phyloP scores from a whole-genome alignment of 306 rosid genomes.

The Ochetophila trinervis region DNA sequence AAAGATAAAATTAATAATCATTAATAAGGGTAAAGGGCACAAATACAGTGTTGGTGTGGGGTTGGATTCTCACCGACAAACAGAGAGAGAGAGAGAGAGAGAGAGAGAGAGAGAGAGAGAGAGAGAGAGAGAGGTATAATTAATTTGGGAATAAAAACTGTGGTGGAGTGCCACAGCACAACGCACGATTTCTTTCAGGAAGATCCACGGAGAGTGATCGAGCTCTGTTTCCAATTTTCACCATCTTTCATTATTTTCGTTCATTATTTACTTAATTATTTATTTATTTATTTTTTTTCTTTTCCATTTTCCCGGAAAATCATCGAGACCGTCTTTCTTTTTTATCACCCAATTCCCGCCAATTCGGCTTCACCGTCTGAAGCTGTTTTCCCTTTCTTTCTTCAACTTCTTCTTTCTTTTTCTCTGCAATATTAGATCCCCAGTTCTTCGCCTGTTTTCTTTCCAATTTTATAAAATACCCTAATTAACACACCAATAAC shows the following conservation, averaged over 20 bases:
- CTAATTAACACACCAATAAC: too few species aligned
- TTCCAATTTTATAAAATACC: background rate
- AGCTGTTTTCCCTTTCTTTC: too few species aligned
- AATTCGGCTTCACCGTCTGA: background rate
- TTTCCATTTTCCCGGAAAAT: background rate
- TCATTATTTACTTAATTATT: background rate
- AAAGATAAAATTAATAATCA: too few species aligned
- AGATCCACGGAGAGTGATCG: too few species aligned
- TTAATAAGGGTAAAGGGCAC: background rate
- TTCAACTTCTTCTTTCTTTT: background rate
- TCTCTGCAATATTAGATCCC: background rate
- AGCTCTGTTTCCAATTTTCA: too few species aligned
- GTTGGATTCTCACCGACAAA: background rate
- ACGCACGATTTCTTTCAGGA: too few species aligned
- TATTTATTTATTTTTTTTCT: background rate
- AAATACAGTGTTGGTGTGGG: background rate
- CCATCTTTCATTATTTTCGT: too few species aligned
- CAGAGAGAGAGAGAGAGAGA: background rate
- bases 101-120: background rate
- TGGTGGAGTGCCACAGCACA: too few species aligned
- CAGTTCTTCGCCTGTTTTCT: background rate
- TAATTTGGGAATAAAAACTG: too few species aligned
- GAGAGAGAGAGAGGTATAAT: background rate
- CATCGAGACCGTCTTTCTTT: background rate
- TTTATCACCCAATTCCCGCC: constrained; percentile 17